Conservation (phyloP, 2,329 filamentous ascomycete genomes). For the Xylariaceae sp. region DNA sequence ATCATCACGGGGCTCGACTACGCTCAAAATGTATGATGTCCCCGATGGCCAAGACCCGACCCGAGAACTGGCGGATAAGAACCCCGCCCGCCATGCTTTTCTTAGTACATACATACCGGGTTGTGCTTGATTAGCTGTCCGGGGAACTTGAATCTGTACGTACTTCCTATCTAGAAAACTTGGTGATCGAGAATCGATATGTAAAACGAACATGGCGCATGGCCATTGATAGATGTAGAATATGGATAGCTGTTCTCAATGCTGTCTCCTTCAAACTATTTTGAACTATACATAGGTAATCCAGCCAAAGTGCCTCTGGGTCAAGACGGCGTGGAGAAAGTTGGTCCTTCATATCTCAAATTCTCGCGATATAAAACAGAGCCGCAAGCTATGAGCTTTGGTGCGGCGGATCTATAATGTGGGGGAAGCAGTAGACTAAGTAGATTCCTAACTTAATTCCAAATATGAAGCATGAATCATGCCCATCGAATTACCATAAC, state of each 20-base stretch:
- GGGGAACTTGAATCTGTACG: not conserved
- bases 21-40: not conserved
- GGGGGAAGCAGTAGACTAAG: too few relatives aligned
- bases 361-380: not conserved
- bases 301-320: not conserved
- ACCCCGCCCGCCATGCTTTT: not conserved
- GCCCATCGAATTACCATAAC: conserved; percentile 10
- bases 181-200: too few relatives aligned
- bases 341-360: not conserved
- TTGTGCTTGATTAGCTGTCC: not conserved
- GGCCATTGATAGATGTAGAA: not conserved
- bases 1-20: not conserved
- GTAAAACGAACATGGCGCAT: not conserved
- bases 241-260: not conserved
- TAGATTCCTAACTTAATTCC: conserved; percentile 11
- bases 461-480: conserved; percentile 15
- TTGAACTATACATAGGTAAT: too few relatives aligned
- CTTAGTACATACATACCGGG: not conserved
- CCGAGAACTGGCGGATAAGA: not conserved
- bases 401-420: not conserved
- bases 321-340: not conserved
- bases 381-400: not conserved
- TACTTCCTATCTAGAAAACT: too few relatives aligned
- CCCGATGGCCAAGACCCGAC: not conserved
- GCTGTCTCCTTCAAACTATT: not conserved